These are phyloP conservation scores for Cymbopogon citratus DNA, from an alignment of 176 grass and related monocot species.

Conservation along the genomic window DNA sequence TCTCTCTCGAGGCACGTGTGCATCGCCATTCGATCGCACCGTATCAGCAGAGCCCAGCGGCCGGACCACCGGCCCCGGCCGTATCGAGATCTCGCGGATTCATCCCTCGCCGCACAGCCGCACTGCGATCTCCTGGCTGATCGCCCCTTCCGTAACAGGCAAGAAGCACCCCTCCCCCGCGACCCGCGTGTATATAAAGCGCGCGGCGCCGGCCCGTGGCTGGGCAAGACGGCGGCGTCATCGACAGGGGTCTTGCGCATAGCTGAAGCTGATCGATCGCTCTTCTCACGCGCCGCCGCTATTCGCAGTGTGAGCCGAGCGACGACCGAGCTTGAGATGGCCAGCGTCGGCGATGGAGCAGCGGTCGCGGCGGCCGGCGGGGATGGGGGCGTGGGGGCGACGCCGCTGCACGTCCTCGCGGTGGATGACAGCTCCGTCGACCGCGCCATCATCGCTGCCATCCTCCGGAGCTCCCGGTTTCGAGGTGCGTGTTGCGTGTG, in stretches of 20 bases:
- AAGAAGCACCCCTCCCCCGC: background rate
- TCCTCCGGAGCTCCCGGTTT: conserved; percentile 70
- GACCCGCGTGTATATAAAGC: background rate
- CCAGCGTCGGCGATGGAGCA: conserved; percentile 10
- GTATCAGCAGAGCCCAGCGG: background rate
- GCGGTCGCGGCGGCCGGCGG: background rate
- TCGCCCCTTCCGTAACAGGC: conserved; percentile 11
- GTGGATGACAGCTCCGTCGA: conserved; percentile 91
- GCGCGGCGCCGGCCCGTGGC: background rate
- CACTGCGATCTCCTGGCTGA: background rate
- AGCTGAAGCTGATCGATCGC: background rate
- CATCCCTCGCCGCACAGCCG: conserved; percentile 26
- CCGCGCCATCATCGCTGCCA: conserved; percentile 63
- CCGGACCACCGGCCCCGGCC: background rate
- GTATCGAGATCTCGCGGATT: conserved; percentile 32
- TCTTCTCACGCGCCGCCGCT: background rate
- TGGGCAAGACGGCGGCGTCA: background rate
- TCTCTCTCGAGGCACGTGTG: background rate
- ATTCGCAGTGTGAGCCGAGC: background rate
- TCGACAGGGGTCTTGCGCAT: background rate
- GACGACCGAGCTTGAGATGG: background rate
- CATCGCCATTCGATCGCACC: too few relatives aligned
- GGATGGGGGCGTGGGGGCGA: background rate
- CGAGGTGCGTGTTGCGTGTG: conserved; percentile 15
- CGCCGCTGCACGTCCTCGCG: conserved; percentile 59